Evolutionary conservation across 2,329 filamentous ascomycete species (phyloP).

Genomic region (Penicillium corylophilum): DNA sequence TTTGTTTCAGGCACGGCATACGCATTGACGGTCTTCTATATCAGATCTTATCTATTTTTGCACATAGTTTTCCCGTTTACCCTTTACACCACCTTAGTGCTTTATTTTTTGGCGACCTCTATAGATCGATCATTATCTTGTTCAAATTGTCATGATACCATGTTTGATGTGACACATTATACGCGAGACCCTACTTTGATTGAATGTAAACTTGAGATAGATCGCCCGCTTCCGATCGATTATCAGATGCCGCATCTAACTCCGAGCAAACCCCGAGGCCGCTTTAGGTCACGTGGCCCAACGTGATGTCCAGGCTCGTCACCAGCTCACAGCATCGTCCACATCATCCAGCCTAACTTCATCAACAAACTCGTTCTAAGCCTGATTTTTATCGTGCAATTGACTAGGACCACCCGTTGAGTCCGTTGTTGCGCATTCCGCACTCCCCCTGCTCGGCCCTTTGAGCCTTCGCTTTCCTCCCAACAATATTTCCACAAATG

Average conservation of each 20-base stretch:
- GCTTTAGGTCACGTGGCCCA: constrained; percentile 21
- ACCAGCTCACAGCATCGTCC: constrained; percentile 13
- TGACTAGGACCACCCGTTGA: not conserved
- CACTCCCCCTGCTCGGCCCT: constrained; percentile 20
- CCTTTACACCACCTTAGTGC: too few species aligned
- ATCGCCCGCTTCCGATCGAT: not conserved
- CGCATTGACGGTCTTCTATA: not conserved
- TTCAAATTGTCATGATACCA: not conserved
- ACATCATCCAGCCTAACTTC: constrained; percentile 3
- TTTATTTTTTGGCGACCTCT: not conserved
- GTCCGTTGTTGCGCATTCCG: constrained; percentile 16
- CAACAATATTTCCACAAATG: constrained; percentile 34
- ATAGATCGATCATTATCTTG: not conserved
- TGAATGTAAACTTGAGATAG: not conserved
- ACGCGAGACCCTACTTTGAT: not conserved
- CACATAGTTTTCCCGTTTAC: not conserved
- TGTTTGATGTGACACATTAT: not conserved
- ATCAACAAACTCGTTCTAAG: not conserved
- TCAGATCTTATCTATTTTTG: not conserved
- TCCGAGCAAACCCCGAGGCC: constrained; percentile 19
- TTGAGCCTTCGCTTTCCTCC: constrained; percentile 23
- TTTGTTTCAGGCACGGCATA: not conserved
- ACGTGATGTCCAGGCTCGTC: constrained; percentile 18
- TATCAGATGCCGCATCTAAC: constrained; percentile 12
- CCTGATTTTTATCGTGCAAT: constrained; percentile 6